phyloP scores from a whole-genome alignment of 2,329 filamentous ascomycete genomes.

The Ascochyta viciae-villosae region DNA sequence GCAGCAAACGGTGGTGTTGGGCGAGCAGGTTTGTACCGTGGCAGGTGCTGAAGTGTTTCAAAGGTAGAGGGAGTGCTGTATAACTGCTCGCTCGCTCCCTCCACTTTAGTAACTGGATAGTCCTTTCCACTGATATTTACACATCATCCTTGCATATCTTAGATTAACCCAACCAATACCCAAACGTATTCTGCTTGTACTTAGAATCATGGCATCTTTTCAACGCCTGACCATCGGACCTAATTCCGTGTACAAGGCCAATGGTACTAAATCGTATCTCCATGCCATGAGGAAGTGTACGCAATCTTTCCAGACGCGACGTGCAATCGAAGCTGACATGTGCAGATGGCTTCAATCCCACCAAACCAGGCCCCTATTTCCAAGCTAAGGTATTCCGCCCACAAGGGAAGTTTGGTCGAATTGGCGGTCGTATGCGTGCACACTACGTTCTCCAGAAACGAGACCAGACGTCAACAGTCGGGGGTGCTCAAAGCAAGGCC shows the following conservation, averaged over 20 bases:
- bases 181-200: neutral
- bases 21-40: slow-evolving; percentile 1
- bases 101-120: too few relatives aligned
- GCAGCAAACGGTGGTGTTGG: neutral
- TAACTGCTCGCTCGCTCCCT: too few relatives aligned
- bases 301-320: neutral
- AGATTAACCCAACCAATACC: too few relatives aligned
- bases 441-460: slow-evolving; percentile 30
- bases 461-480: slow-evolving; percentile 2
- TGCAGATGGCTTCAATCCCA: slow-evolving; percentile 33
- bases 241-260: slow-evolving; percentile 27
- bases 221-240: slow-evolving; percentile 27
- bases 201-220: slow-evolving; percentile 22
- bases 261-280: slow-evolving; percentile 25
- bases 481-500: slow-evolving; percentile 4
- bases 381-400: slow-evolving; percentile 27
- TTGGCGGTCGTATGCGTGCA: slow-evolving; percentile 32
- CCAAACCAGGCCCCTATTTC: slow-evolving; percentile 35
- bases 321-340: neutral
- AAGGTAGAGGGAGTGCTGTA: neutral
- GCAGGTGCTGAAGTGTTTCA: neutral
- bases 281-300: slow-evolving; percentile 30
- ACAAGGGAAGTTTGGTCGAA: slow-evolving; percentile 32
- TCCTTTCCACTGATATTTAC: neutral
- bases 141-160: neutral